phyloP scores from a whole-genome alignment of 2,329 filamentous ascomycete genomes.

The Colletotrichum agaves region DNA sequence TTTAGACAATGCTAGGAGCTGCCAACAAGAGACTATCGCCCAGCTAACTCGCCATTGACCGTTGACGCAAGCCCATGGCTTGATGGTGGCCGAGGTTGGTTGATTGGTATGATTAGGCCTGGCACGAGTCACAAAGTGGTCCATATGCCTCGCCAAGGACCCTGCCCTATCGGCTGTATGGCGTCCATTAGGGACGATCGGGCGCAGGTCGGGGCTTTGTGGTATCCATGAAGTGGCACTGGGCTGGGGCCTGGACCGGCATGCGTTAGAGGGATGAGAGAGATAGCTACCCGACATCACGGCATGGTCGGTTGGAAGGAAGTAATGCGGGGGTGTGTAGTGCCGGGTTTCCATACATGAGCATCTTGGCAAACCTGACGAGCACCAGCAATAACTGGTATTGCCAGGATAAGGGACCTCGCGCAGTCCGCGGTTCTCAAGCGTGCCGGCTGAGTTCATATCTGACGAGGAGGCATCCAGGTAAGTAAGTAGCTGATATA shows the following conservation, averaged over 20 bases:
- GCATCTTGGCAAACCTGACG: not conserved
- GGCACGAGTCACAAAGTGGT: constrained; percentile 4
- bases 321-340: constrained; percentile 3
- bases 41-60: not conserved
- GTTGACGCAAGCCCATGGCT: not conserved
- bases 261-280: constrained; percentile 9
- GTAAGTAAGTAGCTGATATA: constrained; percentile 7
- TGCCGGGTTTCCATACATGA: constrained; percentile 2
- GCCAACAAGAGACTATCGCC: not conserved
- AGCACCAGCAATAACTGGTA: not conserved
- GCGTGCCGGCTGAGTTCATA: constrained; percentile 3
- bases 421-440: not conserved
- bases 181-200: not conserved
- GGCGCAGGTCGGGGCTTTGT: not conserved
- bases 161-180: not conserved
- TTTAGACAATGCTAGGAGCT: not conserved
- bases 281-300: not conserved
- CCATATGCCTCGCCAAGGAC: constrained; percentile 10
- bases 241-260: not conserved
- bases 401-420: not conserved
- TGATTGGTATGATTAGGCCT: not conserved
- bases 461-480: constrained; percentile 2
- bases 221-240: not conserved
- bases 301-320: constrained; percentile 2
- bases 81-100: not conserved